Evolutionary conservation across 139 green algal species (phyloP).

Genomic region (Volvox africanus): DNA sequence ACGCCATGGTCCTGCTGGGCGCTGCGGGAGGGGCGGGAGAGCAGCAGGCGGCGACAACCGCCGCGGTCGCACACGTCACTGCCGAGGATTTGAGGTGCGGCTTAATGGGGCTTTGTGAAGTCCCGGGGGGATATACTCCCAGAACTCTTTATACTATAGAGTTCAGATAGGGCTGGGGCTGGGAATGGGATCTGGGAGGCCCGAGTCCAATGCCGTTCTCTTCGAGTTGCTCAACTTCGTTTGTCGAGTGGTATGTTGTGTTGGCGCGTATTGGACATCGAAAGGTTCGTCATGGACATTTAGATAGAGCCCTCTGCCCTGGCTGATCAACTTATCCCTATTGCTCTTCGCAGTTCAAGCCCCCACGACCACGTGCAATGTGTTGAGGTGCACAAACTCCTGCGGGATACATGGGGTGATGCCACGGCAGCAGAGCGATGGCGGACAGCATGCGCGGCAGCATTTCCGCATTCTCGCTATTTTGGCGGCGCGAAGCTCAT

Average conservation of each 20-base stretch:
- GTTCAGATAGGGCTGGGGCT: too few relatives aligned
- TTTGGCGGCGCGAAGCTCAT: conserved; percentile 69
- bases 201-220: too few relatives aligned
- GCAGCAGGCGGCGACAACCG: conserved; percentile 24
- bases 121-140: too few relatives aligned
- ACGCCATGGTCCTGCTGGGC: conserved; percentile 60
- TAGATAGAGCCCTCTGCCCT: too few relatives aligned
- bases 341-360: background rate
- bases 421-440: conserved; percentile 63
- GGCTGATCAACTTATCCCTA: too few relatives aligned
- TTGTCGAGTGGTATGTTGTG: too few relatives aligned
- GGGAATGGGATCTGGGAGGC: too few relatives aligned
- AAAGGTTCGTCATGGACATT: too few relatives aligned
- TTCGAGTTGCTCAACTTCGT: too few relatives aligned
- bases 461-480: conserved; percentile 72
- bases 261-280: too few relatives aligned
- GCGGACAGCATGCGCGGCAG: conserved; percentile 55
- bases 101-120: too few relatives aligned
- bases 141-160: too few relatives aligned
- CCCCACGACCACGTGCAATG: conserved; percentile 53
- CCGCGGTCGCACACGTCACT: conserved; percentile 42
- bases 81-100: conserved; percentile 6
- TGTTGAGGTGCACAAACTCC: conserved; percentile 64
- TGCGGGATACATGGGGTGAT: conserved; percentile 41
- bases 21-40: background rate